These are phyloP conservation scores for Kluyveromyces aestuarii DNA, from an alignment of 805 yeast species.

Conservation along the genomic window DNA sequence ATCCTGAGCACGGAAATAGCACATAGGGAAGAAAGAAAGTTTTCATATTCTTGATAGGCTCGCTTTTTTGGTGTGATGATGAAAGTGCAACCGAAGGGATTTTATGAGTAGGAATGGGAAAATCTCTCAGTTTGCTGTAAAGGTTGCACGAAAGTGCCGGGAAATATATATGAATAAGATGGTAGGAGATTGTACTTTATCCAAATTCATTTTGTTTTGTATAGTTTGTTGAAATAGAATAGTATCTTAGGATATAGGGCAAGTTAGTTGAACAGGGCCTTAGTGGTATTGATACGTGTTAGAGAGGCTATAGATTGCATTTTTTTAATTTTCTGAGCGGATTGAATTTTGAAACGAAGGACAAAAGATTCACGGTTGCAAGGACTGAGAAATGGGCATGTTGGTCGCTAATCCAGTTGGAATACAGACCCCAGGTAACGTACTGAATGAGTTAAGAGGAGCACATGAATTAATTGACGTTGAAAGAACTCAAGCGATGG, in stretches of 20 bases:
- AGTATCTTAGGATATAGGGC: too few relatives aligned
- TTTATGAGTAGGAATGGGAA: not conserved
- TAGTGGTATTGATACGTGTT: not conserved
- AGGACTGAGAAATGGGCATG: not conserved
- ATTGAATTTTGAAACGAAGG: not conserved
- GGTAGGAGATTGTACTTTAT: too few relatives aligned
- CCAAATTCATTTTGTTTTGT: too few relatives aligned
- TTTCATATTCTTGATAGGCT: not conserved
- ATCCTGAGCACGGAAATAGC: not conserved
- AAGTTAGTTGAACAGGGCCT: too few relatives aligned
- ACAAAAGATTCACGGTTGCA: too few relatives aligned
- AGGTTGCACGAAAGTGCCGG: not conserved
- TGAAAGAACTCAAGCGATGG: conserved; percentile 3
- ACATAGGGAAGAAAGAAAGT: not conserved
- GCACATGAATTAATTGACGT: conserved; percentile 2
- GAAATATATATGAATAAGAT: not conserved
- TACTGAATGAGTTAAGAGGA: conserved; percentile 1
- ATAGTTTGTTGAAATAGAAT: too few relatives aligned
- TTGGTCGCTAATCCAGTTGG: not conserved
- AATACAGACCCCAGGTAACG: not conserved
- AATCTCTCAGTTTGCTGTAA: not conserved
- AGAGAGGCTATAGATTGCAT: not conserved
- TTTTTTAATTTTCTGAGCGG: not conserved
- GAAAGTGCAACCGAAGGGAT: not conserved
- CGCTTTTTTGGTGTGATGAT: not conserved